These are phyloP conservation scores for Acanthamoeba quina DNA, from an alignment of 208 protist species.

Conservation along the genomic window DNA sequence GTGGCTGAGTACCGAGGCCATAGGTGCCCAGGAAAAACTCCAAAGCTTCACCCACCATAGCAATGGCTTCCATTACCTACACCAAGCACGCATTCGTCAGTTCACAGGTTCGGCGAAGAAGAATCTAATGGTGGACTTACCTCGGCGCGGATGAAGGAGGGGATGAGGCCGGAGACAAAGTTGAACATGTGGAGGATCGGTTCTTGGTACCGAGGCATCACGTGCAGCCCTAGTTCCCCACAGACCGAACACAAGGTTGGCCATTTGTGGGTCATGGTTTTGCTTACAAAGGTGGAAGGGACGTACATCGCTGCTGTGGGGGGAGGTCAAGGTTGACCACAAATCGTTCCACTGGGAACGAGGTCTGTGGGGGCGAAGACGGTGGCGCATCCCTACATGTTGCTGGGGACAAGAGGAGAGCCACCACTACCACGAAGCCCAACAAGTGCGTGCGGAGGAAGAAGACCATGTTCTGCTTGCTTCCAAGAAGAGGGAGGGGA, in stretches of 20 bases:
- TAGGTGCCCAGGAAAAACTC: constrained; percentile 40
- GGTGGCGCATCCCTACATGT: background rate
- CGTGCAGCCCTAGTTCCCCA: background rate
- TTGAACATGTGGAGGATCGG: constrained; percentile 25
- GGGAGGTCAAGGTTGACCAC: constrained; percentile 56
- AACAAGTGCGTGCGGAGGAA: background rate
- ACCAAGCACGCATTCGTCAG: background rate
- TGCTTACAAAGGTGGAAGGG: background rate
- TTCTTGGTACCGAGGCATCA: constrained; percentile 6
- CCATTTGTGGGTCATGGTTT: too few species aligned
- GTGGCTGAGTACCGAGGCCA: background rate
- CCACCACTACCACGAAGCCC: background rate
- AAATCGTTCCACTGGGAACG: constrained; percentile 21
- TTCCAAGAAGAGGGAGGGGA: background rate
- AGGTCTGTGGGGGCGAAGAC: background rate
- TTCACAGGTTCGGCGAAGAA: background rate
- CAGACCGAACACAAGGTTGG: background rate
- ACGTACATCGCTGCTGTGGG: constrained; percentile 48
- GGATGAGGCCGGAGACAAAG: constrained; percentile 20
- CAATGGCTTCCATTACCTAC: background rate
- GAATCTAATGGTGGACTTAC: background rate
- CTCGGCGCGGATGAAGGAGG: background rate
- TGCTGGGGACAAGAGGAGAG: background rate
- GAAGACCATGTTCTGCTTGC: background rate
- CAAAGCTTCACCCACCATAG: background rate